Percentiles rank a stretch among this genome's conserved stretches.
phyloP scores from a whole-genome alignment of 306 rosid species.

The Cucurbita moschata region DNA sequence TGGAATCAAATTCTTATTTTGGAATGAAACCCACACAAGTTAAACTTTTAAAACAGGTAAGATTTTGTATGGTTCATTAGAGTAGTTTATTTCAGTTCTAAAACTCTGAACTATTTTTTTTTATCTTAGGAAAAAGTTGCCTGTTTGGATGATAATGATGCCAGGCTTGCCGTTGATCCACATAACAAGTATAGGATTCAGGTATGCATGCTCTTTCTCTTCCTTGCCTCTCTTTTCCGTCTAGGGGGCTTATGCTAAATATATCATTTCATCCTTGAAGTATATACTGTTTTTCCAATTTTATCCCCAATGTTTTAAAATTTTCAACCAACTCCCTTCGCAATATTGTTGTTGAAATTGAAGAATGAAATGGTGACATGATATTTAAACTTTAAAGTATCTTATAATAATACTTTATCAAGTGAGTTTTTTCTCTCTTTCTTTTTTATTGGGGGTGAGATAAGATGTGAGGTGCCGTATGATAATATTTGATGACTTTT shows the following conservation, averaged over 20 bases:
- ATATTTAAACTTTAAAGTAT: not conserved
- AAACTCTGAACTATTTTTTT: constrained; percentile 5
- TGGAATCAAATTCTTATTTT: constrained; percentile 71
- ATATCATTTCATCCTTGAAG: not conserved
- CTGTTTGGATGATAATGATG: constrained; percentile 87
- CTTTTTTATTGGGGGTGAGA: not conserved
- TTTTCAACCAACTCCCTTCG: not conserved
- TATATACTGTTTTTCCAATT: not conserved
- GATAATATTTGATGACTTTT: not conserved
- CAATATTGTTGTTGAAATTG: not conserved
- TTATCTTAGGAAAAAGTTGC: constrained; percentile 90
- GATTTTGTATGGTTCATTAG: constrained; percentile 1
- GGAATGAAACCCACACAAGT: constrained; percentile 91
- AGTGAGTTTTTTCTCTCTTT: not conserved
- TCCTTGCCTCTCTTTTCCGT: not conserved
- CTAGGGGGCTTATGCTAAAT: not conserved
- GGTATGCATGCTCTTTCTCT: constrained; percentile 16
- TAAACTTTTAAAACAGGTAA: constrained; percentile 88
- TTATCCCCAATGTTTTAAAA: not conserved
- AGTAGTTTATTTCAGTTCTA: not conserved
- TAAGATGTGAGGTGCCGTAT: not conserved
- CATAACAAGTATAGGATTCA: constrained; percentile 71
- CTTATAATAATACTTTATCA: not conserved
- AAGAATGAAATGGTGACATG: not conserved
- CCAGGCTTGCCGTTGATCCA: constrained; percentile 80